Percentiles rank a stretch among this genome's conserved stretches.
phyloP scores from a whole-genome alignment of 2,329 filamentous ascomycete species.

The Trichophyton equinum region DNA sequence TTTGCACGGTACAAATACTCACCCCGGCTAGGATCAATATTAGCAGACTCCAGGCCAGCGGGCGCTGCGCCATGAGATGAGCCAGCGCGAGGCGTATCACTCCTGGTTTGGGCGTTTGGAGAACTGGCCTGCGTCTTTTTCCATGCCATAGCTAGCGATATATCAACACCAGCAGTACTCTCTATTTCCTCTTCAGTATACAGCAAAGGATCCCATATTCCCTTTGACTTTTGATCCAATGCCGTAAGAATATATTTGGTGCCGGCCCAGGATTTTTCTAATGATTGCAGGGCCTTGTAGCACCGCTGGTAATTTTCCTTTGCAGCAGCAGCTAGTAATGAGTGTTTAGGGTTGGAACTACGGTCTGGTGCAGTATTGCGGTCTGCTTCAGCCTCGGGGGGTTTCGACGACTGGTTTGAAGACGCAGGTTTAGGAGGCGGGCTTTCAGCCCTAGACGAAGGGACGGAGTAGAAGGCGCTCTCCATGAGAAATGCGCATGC shows the following conservation, averaged over 20 bases:
- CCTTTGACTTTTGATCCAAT: conserved; percentile 75
- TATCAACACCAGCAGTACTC: conserved; percentile 47
- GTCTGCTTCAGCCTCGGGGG: conserved; percentile 24
- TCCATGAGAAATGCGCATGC: conserved; percentile 82
- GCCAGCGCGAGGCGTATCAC: neutral
- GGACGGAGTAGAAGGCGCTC: conserved; percentile 55
- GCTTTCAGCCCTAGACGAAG: conserved; percentile 50
- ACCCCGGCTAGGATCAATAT: conserved; percentile 3
- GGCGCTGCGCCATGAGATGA: neutral
- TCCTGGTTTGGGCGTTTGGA: neutral
- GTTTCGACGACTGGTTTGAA: conserved; percentile 22
- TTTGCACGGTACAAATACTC: conserved; percentile 23
- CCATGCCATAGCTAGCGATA: conserved; percentile 42
- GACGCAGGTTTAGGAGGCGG: conserved; percentile 31
- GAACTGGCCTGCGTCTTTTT: conserved; percentile 13
- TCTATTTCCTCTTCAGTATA: conserved; percentile 65
- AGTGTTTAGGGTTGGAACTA: conserved; percentile 48
- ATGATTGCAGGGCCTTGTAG: conserved; percentile 66
- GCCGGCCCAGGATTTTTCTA: conserved; percentile 78
- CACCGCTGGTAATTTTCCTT: conserved; percentile 80
- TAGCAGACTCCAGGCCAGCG: conserved; percentile 16
- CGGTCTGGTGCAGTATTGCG: conserved; percentile 18
- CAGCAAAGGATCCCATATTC: conserved; percentile 61
- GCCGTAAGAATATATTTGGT: conserved; percentile 78
- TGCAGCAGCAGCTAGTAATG: conserved; percentile 64